Evolutionary conservation across 805 yeast genomes (phyloP).

Genomic region (Saturnispora kantuleensis): DNA sequence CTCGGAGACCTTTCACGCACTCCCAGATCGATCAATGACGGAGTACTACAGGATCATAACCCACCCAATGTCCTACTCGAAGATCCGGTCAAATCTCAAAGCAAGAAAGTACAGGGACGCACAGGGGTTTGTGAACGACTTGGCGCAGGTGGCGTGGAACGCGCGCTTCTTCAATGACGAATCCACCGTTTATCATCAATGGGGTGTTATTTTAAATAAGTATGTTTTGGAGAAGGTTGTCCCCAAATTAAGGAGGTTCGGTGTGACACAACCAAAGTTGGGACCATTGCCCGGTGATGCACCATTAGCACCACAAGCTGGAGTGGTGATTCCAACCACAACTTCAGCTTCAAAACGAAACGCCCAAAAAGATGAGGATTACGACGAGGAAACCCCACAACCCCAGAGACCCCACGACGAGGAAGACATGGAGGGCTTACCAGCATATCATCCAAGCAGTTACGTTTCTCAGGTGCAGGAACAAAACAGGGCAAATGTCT

Average conservation of each 20-base stretch:
- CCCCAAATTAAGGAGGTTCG: conserved; percentile 33
- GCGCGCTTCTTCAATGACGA: conserved; percentile 77
- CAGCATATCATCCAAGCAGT: conserved; percentile 21
- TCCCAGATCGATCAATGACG: conserved; percentile 64
- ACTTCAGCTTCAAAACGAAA: not conserved
- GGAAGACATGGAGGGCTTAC: conserved; percentile 12
- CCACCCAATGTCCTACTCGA: conserved; percentile 74
- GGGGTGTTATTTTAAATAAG: conserved; percentile 52
- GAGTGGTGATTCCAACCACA: not conserved
- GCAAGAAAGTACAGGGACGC: conserved; percentile 45
- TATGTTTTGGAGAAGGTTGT: conserved; percentile 38
- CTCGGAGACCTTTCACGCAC: conserved; percentile 43
- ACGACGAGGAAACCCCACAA: not conserved
- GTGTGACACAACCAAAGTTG: conserved; percentile 47
- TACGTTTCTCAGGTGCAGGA: conserved; percentile 22
- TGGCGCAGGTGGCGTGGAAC: conserved; percentile 83
- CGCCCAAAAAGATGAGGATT: not conserved
- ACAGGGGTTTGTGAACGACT: conserved; percentile 63
- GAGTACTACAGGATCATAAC: conserved; percentile 75
- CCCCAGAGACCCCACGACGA: conserved; percentile 9
- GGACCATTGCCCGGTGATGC: conserved; percentile 55
- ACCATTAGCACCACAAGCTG: not conserved
- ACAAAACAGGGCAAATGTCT: conserved; percentile 19
- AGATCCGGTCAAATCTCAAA: conserved; percentile 52
- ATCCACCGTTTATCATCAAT: conserved; percentile 54